Conservation (phyloP, 1,284 basidiomycete species). For the Mycosarcoma mackinlayi region DNA sequence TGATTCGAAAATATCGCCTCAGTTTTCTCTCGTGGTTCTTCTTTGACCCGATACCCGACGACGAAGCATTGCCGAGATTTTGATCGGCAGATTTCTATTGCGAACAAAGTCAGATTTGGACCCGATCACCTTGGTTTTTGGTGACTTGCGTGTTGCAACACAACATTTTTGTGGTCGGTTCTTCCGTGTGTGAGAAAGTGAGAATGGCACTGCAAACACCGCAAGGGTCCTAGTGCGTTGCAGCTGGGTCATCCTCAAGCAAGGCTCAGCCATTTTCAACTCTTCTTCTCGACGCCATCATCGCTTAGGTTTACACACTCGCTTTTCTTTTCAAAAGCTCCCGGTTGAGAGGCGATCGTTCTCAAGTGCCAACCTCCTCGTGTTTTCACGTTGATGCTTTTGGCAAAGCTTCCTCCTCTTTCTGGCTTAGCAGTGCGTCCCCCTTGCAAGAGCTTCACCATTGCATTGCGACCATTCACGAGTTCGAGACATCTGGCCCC, state of each 20-base stretch:
- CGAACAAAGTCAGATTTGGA: background rate
- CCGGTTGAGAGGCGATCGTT: no score
- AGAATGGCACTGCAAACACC: background rate
- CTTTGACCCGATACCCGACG: constrained; percentile 11
- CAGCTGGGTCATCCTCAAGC: background rate
- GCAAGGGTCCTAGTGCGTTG: constrained; percentile 3
- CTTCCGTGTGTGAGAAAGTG: background rate
- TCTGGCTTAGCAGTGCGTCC: constrained; percentile 34
- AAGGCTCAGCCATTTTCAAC: background rate
- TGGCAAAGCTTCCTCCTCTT: constrained; percentile 15
- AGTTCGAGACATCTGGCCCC: constrained; percentile 9
- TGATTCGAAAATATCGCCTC: background rate
- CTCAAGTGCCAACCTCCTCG: background rate
- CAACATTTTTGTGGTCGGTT: background rate
- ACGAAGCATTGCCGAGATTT: background rate
- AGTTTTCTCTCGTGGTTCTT: constrained; percentile 3
- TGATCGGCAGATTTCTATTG: constrained; percentile 5
- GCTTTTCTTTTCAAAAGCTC: background rate
- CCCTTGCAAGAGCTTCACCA: constrained; percentile 9
- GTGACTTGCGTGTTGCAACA: constrained; percentile 7
- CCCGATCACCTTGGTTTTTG: constrained; percentile 31
- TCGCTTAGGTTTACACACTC: background rate
- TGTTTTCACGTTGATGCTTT: constrained; percentile 30
- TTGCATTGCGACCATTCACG: constrained; percentile 9
- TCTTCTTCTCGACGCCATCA: background rate